These are phyloP conservation scores for Pneumocystis oryctolagi DNA, from an alignment of 1,139 yeast genomes.

Conservation along the genomic window DNA sequence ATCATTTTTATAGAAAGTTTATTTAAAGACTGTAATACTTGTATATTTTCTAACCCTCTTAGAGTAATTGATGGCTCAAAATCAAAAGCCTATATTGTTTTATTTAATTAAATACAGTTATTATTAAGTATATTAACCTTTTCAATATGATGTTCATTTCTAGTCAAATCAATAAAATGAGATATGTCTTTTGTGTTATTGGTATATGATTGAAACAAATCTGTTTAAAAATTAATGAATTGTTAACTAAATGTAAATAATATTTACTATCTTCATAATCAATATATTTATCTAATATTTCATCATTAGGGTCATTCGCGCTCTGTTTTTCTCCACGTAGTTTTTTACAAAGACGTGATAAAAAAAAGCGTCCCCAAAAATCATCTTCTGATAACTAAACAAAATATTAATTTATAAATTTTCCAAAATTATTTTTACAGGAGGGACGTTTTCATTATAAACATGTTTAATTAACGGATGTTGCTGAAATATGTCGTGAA, in stretches of 20 bases:
- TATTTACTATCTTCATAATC: constrained; percentile 12
- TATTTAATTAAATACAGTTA: constrained; percentile 1
- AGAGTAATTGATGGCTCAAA: constrained; percentile 2
- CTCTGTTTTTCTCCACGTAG: constrained; percentile 77
- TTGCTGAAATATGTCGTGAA: constrained; percentile 78
- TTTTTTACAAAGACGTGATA: constrained; percentile 72
- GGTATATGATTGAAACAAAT: constrained; percentile 16
- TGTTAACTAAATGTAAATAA: constrained; percentile 5
- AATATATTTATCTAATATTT: constrained; percentile 61
- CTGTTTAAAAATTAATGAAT: constrained; percentile 13
- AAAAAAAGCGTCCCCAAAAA: constrained; percentile 94
- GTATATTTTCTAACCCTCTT: constrained; percentile 1
- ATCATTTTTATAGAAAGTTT: constrained; percentile 4
- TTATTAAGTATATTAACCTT: constrained; percentile 23
- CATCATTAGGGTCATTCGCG: constrained; percentile 66
- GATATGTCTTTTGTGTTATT: constrained; percentile 22
- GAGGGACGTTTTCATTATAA: constrained; percentile 79
- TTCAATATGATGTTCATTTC: constrained; percentile 69
- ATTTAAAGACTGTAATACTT: not conserved
- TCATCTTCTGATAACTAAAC: constrained; percentile 49
- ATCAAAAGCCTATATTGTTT: constrained; percentile 3
- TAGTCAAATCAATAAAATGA: constrained; percentile 49
- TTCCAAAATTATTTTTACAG: constrained; percentile 25
- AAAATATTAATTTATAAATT: not conserved
- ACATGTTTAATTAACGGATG: constrained; percentile 89